Base-by-base conservation (phyloP, 2,329 filamentous ascomycete genomes). In the Colletotrichum higginsianum region DNA sequence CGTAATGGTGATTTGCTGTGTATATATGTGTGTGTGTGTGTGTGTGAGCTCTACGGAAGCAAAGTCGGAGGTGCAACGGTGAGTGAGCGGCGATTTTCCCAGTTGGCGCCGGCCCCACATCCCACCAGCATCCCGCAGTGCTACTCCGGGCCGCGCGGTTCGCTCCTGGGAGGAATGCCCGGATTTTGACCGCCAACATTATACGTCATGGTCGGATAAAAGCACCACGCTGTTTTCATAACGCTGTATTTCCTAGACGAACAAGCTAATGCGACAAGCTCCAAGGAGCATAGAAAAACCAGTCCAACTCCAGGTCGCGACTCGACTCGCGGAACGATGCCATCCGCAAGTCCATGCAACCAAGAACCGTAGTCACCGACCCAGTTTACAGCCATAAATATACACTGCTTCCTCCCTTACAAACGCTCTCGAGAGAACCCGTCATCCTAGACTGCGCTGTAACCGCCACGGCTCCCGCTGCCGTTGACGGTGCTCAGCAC, bases 401-500 rank as follows among this genome's bases (percentile, higher is more conserved):
- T 71, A 71, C 68, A 71, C 58, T 13, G 21, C 26, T 57, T 38
- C 30, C 12, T 38, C 23, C 18, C 18, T 16, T 15, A 8, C 5
- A n/a, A 16, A 2, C 6, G n/a, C n/a, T 21, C 4, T 30, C 30
- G 30, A 30, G 30, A 30, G n/a, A 26, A 42, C 18, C 23, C 44
- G n/a, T 42, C n/a, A 23, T 26, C 18, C 52, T 85, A 98, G 75
- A 99, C 96, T 56, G 96, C 96, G 78, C 94, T 97, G 83, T 99
- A 99, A 2, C 96, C 96, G 56, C 96, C 96, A 77, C 96, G 91
- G 71, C 91, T 93, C 9, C 94, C 94, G 53, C 92, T 89, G 1
- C 94, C 94, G 82, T 97, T 94, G 12, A 98, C 87, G 0, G 94
- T 95, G 79, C 93, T 95, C 58, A 96, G 85, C 23, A 97, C 91